Evolutionary conservation across 345 rosid genomes (phyloP), one percentile per base, ranked within the genome.

Genomic region (Cardiospermum halicacabum): DNA sequence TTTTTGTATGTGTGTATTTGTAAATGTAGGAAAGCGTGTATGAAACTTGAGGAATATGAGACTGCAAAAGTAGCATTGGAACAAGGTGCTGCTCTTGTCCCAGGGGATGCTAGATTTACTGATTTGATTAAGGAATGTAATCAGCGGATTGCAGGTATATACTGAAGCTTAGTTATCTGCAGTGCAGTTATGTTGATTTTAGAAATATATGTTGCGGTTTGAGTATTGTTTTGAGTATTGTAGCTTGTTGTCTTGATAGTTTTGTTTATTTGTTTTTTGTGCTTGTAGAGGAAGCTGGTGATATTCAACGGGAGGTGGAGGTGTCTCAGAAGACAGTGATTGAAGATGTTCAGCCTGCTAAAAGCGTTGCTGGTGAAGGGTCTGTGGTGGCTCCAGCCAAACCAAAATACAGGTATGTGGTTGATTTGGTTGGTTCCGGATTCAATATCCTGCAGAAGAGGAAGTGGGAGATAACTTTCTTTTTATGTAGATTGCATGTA

Each of bases 31-130:
- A 77, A 69, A 74, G 96, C 97, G 0, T 95, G 96, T 74, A 77
- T 89, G 77, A 88, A 86, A 76, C 96, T 95, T 64, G 96, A 89
- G 74, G 97, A 95, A 53, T 91, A 83, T 82, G 57, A 78, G 28
- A 87, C 92, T 13, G 96, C 99, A 6, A 89, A 91, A 83, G 85
- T 78, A 43, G 94, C 96, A 7, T 70, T 87, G 53, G 92, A 89
- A 80, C 62, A 56, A 16, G 99, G 97, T 21, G 83, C 85, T 37
- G 63, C 84, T 58, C 64, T 83, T 9, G 82, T 81, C 4, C 90
- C 89, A 0, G 82, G 40, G 66, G 87, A 95, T 2, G 40, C 69
- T 0, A 87, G 89, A 75, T 91, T 95, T 62, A 67, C 75, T 50
- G 82, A 81, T 66, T 74, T 89, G 75, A 87, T 91, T 59, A 79